Conservation (phyloP, 176 grass and related monocot species). For the Oryza punctata region DNA sequence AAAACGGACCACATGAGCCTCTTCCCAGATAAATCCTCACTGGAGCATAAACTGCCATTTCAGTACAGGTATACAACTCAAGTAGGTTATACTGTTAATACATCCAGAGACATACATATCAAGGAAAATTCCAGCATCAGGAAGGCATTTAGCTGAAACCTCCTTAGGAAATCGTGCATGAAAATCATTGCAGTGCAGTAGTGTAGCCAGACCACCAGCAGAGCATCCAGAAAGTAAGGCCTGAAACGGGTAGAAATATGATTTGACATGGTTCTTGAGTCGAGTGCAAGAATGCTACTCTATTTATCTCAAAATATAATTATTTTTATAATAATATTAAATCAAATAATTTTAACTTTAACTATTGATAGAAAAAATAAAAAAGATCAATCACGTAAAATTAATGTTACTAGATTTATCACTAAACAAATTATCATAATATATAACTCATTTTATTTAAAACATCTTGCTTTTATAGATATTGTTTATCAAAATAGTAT, state of each 20-base stretch:
- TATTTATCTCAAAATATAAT: too few relatives aligned
- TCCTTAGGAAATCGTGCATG: slow-evolving; percentile 36
- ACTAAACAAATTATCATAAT: too few relatives aligned
- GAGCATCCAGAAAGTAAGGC: slow-evolving; percentile 76
- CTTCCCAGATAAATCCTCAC: slow-evolving; percentile 68
- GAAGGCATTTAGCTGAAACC: slow-evolving; percentile 67
- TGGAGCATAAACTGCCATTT: slow-evolving; percentile 26
- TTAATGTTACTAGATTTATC: too few relatives aligned
- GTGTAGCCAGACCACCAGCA: slow-evolving; percentile 69
- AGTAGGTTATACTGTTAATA: background rate
- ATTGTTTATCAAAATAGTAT: too few relatives aligned
- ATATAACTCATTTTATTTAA: too few relatives aligned
- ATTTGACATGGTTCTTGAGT: too few relatives aligned
- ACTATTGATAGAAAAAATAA: too few relatives aligned
- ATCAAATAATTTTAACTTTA: too few relatives aligned
- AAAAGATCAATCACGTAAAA: too few relatives aligned
- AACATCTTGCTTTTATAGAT: too few relatives aligned
- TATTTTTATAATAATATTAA: too few relatives aligned
- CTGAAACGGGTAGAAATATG: slow-evolving; percentile 44
- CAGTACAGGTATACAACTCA: background rate
- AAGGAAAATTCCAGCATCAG: slow-evolving; percentile 86
- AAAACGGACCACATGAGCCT: slow-evolving; percentile 51
- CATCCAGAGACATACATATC: slow-evolving; percentile 49
- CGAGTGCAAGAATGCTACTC: too few relatives aligned
- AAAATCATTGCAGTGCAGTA: slow-evolving; percentile 87